Base-by-base conservation (phyloP, 1,284 basidiomycete species). In the Boletus mariae region DNA sequence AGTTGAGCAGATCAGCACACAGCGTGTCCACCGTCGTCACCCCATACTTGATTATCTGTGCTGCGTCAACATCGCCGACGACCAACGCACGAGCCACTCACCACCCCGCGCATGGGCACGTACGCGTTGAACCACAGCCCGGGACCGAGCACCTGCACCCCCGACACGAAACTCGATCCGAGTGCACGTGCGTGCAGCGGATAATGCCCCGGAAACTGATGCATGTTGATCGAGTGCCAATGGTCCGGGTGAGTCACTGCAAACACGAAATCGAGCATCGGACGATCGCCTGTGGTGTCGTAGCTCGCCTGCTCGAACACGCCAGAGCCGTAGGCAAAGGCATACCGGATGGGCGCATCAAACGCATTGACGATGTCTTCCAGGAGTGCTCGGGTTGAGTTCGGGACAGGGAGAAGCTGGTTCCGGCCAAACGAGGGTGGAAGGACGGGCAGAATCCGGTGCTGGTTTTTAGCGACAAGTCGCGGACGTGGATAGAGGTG, bases 111-210 rank as follows among this genome's bases (percentile, higher is more conserved):
- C 69, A 94, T 83, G n/a, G 84, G 81, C 38, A 94, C 85, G 71
- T 87, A 91, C 0, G 94, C 84, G 61, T 96, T 95, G 70, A 95
- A 98, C 96, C 96, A 99, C 35, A 98, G 80, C 5, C 92, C 93
- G 0, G 96, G 96, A 2, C 85, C 86, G 10, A 90, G 62, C 23
- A 86, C 84, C 71, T 98, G 90, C 45, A 96, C 75, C 54, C 77
- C 79, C 12, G 85, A 80, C 12, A 98, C 85, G 61, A 90, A 88
- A 37, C 79, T 78, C 17, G 84, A 85, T 0, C 96, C 96, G 1
- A 96, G 71, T 45, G 84, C 61, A n/a, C 94, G 80, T 31, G 92
- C 85, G 61, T 91, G 85, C 17, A 93, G 69, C 1, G 94, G 89
- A 68, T 99, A 99, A 71, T 99, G 96, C 3, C 79, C 74, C 0